Conservation (phyloP, 495 filamentous ascomycete genomes). For the Neurospora tetraspora region DNA sequence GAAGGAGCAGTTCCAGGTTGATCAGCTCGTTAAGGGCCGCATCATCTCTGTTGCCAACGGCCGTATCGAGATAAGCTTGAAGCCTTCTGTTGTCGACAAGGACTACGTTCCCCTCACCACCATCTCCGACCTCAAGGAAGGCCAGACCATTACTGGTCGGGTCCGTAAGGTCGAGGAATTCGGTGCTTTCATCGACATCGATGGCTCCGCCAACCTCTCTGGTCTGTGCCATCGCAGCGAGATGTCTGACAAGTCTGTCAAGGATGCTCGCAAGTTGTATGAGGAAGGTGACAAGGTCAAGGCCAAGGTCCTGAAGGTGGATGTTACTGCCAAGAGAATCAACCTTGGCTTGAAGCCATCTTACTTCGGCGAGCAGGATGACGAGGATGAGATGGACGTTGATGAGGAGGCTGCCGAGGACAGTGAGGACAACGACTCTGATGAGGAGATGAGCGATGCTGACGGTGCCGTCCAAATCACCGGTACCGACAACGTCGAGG, state of each 20-base stretch:
- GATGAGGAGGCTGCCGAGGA: constrained; percentile 36
- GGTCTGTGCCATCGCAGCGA: constrained; percentile 86
- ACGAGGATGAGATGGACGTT: constrained; percentile 41
- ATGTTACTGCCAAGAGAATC: constrained; percentile 61
- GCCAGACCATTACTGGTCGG: constrained; percentile 76
- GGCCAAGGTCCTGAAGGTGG: constrained; percentile 73
- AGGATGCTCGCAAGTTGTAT: constrained; percentile 75
- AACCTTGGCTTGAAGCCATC: constrained; percentile 88
- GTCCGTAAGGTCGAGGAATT: constrained; percentile 89
- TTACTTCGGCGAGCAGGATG: constrained; percentile 60
- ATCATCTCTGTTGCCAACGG: constrained; percentile 61
- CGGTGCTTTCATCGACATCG: constrained; percentile 86
- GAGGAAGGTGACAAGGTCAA: constrained; percentile 84
- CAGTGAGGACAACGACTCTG: constrained; percentile 34
- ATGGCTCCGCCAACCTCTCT: constrained; percentile 74
- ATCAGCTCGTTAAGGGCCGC: constrained; percentile 82
- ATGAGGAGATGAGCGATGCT: constrained; percentile 41
- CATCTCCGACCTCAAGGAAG: constrained; percentile 62
- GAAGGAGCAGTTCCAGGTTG: constrained; percentile 77
- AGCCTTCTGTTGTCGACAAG: constrained; percentile 70
- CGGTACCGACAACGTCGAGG: constrained; percentile 30
- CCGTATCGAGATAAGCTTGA: constrained; percentile 77
- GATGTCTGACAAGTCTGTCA: constrained; percentile 70
- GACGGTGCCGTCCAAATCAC: constrained; percentile 44
- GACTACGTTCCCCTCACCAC: constrained; percentile 60